phyloP scores from a whole-genome alignment of 1,284 basidiomycete species.

The Cutaneotrichosporon dermatis region DNA sequence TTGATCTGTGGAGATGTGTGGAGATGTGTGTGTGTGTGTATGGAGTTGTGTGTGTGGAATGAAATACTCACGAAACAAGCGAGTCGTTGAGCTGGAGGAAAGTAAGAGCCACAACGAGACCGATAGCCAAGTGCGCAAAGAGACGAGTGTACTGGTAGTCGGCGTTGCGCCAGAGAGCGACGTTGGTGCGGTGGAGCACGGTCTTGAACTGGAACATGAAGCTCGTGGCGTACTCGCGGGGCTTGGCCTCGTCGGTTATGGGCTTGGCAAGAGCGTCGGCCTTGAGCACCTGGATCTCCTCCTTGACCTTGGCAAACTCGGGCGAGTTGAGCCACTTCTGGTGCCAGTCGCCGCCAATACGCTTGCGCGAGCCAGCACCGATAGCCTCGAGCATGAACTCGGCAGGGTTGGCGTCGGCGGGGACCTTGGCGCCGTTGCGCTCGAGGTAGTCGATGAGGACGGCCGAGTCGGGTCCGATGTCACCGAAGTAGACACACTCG shows the following conservation, averaged over 20 bases:
- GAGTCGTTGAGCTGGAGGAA: slow-evolving; percentile 73
- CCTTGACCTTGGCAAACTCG: slow-evolving; percentile 47
- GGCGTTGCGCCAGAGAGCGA: slow-evolving; percentile 73
- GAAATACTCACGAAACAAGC: slow-evolving; percentile 23
- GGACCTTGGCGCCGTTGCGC: slow-evolving; percentile 53
- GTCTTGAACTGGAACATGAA: slow-evolving; percentile 72
- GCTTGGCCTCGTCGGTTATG: slow-evolving; percentile 34
- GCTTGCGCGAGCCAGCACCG: slow-evolving; percentile 65
- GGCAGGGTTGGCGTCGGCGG: slow-evolving; percentile 55
- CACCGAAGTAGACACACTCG: slow-evolving; percentile 52
- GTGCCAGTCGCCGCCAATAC: slow-evolving; percentile 67
- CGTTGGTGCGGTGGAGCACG: slow-evolving; percentile 68
- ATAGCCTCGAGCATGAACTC: slow-evolving; percentile 59
- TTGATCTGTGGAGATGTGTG: no score
- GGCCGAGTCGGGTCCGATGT: slow-evolving; percentile 54
- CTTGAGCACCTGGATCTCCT: slow-evolving; percentile 52
- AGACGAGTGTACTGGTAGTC: slow-evolving; percentile 68
- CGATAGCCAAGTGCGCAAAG: slow-evolving; percentile 70
- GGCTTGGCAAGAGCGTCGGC: slow-evolving; percentile 46
- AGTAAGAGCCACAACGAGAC: slow-evolving; percentile 73
- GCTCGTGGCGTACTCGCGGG: slow-evolving; percentile 56
- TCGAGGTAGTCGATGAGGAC: slow-evolving; percentile 56
- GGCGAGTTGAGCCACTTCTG: slow-evolving; percentile 62
- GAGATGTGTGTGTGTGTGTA: no score
- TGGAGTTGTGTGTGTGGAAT: no score